Conservation (phyloP, 2,329 filamentous ascomycete species). For the Sclerotinia subarctica region DNA sequence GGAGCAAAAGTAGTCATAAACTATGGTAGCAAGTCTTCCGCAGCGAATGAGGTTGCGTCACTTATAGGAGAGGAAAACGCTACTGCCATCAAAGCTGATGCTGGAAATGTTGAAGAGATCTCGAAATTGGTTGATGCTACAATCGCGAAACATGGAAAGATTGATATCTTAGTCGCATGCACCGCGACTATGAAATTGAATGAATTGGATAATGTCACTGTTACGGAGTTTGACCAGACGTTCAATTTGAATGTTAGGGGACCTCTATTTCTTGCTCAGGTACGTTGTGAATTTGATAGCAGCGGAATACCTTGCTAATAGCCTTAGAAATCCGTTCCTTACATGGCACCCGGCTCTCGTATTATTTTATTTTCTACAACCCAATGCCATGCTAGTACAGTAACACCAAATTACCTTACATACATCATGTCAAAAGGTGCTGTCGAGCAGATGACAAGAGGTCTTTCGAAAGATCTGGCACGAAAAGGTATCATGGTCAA, state of each 20-base stretch:
- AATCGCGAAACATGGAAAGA: constrained; percentile 50
- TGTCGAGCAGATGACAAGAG: constrained; percentile 51
- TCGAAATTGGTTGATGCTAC: constrained; percentile 49
- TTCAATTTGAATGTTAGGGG: constrained; percentile 57
- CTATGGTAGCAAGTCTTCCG: constrained; percentile 47
- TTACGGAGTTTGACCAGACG: constrained; percentile 49
- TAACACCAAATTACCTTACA: constrained; percentile 44
- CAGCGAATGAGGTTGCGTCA: constrained; percentile 49
- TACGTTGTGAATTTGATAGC: constrained; percentile 25
- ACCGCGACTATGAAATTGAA: constrained; percentile 51
- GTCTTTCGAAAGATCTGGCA: constrained; percentile 50
- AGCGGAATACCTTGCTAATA: not conserved
- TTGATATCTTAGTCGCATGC: constrained; percentile 58
- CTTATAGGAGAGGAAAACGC: constrained; percentile 48
- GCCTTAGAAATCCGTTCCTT: constrained; percentile 47
- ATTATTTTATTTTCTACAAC: constrained; percentile 53
- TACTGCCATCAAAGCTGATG: constrained; percentile 56
- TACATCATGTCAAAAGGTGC: constrained; percentile 52
- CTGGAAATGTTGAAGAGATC: constrained; percentile 45
- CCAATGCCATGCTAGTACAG: constrained; percentile 39
- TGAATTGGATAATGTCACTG: constrained; percentile 48
- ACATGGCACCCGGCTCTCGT: constrained; percentile 49
- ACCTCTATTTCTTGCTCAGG: constrained; percentile 51
- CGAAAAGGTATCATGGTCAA: constrained; percentile 50
- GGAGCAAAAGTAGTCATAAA: constrained; percentile 59